These are phyloP conservation scores for Penicillium brasilianum DNA, from an alignment of 2,329 filamentous ascomycete genomes.

Conservation along the genomic window DNA sequence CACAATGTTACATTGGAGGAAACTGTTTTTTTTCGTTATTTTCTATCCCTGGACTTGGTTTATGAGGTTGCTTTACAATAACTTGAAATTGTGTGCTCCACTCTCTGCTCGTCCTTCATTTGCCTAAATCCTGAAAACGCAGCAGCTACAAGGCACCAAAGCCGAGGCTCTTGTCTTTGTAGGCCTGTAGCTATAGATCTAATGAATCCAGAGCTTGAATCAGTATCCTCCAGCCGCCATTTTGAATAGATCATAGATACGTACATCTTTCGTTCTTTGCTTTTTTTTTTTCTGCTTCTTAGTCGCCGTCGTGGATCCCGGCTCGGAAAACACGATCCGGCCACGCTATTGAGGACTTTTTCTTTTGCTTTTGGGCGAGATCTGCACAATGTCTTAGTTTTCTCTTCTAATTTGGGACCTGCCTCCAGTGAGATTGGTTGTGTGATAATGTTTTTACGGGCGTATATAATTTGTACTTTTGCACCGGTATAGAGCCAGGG, in stretches of 20 bases:
- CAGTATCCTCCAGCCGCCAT: neutral
- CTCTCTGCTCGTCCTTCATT: neutral
- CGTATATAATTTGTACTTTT: neutral
- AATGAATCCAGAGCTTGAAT: no score
- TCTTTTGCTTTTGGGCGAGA: conserved; percentile 6
- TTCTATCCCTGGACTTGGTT: neutral
- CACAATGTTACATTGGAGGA: neutral
- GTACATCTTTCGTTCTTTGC: neutral
- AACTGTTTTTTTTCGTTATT: no score
- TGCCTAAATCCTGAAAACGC: neutral
- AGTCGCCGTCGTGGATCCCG: neutral
- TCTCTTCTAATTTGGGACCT: neutral
- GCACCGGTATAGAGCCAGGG: neutral
- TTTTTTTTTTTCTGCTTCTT: neutral
- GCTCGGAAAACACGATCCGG: neutral
- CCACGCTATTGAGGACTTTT: conserved; percentile 10
- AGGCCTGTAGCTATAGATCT: no score
- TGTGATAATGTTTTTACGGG: no score
- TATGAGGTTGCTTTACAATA: neutral
- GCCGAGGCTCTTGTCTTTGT: neutral
- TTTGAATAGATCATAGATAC: neutral
- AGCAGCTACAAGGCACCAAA: neutral
- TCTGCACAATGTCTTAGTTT: neutral
- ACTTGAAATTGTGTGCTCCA: neutral
- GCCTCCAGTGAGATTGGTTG: neutral